These are phyloP conservation scores for Citropsis articulata DNA, from an alignment of 345 rosid genomes.

Conservation along the genomic window DNA sequence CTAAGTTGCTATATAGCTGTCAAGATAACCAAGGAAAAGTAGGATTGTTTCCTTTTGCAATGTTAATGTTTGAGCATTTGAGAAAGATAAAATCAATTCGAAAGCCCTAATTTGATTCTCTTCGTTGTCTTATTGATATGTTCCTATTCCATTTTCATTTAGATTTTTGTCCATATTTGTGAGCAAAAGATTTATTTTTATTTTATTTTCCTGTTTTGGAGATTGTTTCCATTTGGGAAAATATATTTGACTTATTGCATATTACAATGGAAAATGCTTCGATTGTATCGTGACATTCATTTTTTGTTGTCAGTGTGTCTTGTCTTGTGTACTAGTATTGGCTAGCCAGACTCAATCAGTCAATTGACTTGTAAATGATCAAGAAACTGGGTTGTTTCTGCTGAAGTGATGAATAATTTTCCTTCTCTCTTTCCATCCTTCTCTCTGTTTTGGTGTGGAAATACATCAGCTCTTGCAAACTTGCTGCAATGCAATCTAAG, in stretches of 20 bases:
- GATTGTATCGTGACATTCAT: background rate
- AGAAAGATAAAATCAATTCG: background rate
- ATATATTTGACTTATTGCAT: background rate
- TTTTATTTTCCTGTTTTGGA: background rate
- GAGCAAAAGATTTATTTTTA: background rate
- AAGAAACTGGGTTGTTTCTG: background rate
- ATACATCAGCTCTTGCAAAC: background rate
- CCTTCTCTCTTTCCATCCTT: background rate
- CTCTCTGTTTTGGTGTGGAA: background rate
- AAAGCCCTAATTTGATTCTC: background rate
- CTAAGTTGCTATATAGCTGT: background rate
- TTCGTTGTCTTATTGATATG: background rate
- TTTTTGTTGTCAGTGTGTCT: background rate
- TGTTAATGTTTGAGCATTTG: constrained; percentile 2
- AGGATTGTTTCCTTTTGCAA: background rate
- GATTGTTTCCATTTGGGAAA: background rate
- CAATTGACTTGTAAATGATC: background rate
- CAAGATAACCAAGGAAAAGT: background rate
- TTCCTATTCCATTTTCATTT: background rate
- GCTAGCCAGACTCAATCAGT: background rate
- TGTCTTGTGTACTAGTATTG: background rate
- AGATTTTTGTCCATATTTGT: background rate
- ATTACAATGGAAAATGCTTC: background rate
- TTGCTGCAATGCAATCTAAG: background rate
- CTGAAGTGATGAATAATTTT: background rate